Evolutionary conservation across 2,329 filamentous ascomycete species (phyloP).

Genomic region (Alternaria sp.): DNA sequence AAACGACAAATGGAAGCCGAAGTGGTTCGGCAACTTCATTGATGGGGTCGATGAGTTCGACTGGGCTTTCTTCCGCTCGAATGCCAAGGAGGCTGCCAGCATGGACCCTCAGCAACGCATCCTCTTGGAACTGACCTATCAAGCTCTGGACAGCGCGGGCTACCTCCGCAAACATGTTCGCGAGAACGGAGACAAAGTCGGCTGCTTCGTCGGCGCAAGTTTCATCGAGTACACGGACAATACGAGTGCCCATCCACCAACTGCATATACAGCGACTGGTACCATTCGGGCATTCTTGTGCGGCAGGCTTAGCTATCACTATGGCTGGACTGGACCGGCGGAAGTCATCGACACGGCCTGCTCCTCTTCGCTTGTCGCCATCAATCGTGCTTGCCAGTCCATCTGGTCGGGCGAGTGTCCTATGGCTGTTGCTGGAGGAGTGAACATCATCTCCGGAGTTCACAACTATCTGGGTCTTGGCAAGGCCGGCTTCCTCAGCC

Average conservation of each 20-base stretch:
- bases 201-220: conserved; percentile 42
- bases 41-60: conserved; percentile 42
- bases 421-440: conserved; percentile 47
- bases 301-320: conserved; percentile 34
- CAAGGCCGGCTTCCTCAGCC: conserved; percentile 51
- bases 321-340: conserved; percentile 32
- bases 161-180: conserved; percentile 16
- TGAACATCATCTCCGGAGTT: conserved; percentile 41
- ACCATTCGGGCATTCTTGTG: conserved; percentile 29
- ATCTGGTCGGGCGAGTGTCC: conserved; percentile 36
- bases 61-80: conserved; percentile 35
- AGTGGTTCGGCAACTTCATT: conserved; percentile 27
- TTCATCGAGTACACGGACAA: conserved; percentile 41
- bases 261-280: conserved; percentile 26
- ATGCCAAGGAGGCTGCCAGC: conserved; percentile 22
- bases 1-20: conserved; percentile 14
- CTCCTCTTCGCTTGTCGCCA: conserved; percentile 39
- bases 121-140: conserved; percentile 32
- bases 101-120: conserved; percentile 40
- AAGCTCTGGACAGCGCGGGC: conserved; percentile 48
- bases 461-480: conserved; percentile 43
- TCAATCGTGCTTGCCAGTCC: conserved; percentile 37
- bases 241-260: conserved; percentile 14
- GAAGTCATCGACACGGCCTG: conserved; percentile 47
- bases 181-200: conserved; percentile 27